Evolutionary conservation across 2,329 filamentous ascomycete species (phyloP).

Genomic region (Chrysosphaeria jannelii): DNA sequence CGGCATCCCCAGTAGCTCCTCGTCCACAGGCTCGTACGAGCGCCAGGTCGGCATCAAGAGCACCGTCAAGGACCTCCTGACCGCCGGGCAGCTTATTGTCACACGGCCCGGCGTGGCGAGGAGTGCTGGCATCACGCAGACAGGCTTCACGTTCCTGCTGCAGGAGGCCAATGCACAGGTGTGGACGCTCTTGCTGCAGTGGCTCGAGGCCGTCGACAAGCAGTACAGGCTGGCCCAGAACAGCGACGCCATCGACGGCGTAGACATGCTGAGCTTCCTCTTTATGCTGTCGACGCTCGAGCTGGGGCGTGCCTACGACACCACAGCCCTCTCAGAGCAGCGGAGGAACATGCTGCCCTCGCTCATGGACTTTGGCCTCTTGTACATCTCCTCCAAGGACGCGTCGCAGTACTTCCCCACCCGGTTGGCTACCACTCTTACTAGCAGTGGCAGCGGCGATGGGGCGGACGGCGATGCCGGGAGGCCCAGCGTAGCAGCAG

Average conservation of each 20-base stretch:
- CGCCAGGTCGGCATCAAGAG: conserved; percentile 27
- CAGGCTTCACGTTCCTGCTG: conserved; percentile 78
- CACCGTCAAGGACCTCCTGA: conserved; percentile 59
- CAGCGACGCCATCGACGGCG: conserved; percentile 42
- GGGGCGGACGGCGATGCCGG: conserved; percentile 1
- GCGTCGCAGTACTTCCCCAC: conserved; percentile 57
- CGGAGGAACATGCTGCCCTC: conserved; percentile 75
- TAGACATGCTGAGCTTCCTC: conserved; percentile 85
- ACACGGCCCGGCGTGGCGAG: conserved; percentile 10
- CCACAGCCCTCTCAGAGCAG: conserved; percentile 47
- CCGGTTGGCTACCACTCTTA: conserved; percentile 75
- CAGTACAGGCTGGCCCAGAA: conserved; percentile 36
- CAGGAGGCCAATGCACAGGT: conserved; percentile 93
- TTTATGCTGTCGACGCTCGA: conserved; percentile 87
- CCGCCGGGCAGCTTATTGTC: conserved; percentile 56
- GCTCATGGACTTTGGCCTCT: conserved; percentile 72
- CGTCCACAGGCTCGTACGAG: conserved; percentile 9
- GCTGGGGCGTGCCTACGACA: conserved; percentile 73
- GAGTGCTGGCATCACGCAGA: conserved; percentile 53
- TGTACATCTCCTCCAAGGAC: conserved; percentile 36
- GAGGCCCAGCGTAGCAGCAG: conserved; percentile 37
- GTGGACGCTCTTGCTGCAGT: conserved; percentile 81
- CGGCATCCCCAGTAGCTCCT: conserved; percentile 12
- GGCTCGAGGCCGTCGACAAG: conserved; percentile 55
- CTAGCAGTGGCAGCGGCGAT: conserved; percentile 36